Conservation (phyloP, 768 basidiomycete genomes). For the Leucosporidium creatinivorum region DNA sequence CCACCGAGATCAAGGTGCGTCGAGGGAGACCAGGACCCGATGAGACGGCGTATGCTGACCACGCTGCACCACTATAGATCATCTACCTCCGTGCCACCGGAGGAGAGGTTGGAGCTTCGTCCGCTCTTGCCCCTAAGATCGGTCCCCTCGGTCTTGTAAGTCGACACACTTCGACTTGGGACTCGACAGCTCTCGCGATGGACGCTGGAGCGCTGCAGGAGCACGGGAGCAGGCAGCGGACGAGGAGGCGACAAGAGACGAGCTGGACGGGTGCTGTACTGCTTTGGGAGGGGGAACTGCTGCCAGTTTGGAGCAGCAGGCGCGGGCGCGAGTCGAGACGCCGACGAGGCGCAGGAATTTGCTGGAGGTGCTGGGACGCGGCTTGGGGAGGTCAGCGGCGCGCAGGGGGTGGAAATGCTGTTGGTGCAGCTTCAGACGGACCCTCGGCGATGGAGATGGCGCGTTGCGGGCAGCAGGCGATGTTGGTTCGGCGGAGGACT, state of each 20-base stretch:
- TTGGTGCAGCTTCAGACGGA: not conserved
- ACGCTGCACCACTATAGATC: conserved; percentile 47
- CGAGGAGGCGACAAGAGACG: not conserved
- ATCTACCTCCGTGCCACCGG: conserved; percentile 97
- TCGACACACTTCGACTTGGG: conserved; percentile 14
- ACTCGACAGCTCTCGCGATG: not conserved
- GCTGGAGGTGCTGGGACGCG: not conserved
- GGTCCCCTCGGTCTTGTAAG: conserved; percentile 98
- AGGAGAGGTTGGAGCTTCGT: conserved; percentile 98
- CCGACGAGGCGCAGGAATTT: not conserved
- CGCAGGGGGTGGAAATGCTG: not conserved
- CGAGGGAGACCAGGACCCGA: not conserved
- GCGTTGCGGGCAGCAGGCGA: too few species aligned
- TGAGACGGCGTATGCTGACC: not conserved
- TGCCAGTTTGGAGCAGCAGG: not conserved
- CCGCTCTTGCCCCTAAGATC: conserved; percentile 97
- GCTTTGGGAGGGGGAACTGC: not conserved
- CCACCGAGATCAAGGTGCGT: conserved; percentile 75
- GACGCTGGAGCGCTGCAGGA: not conserved
- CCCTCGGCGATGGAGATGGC: conserved; percentile 1
- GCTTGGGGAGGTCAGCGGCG: not conserved
- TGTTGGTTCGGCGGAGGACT: not conserved
- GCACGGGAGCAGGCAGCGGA: too few species aligned
- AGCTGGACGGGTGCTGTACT: not conserved
- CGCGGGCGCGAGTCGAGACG: not conserved